Conservation (phyloP, 2,329 filamentous ascomycete genomes). For the Phialophora tarda region DNA sequence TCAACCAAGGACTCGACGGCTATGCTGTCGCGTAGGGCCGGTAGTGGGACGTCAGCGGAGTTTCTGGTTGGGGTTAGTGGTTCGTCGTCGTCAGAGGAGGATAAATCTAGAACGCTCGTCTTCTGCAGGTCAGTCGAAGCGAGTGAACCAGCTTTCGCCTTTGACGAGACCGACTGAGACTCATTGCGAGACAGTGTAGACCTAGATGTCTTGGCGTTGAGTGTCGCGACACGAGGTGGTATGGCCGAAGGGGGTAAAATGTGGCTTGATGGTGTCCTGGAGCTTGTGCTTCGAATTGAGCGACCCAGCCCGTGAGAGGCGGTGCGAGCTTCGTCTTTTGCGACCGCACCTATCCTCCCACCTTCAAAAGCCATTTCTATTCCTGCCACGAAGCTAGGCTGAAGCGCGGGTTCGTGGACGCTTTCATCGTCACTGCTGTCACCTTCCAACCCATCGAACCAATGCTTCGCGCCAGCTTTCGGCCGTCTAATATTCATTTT, state of each 20-base stretch:
- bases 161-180: slow-evolving; percentile 12
- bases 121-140: slow-evolving; percentile 49
- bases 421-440: slow-evolving; percentile 44
- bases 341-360: slow-evolving; percentile 29
- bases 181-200: slow-evolving; percentile 24
- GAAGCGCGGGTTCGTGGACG: slow-evolving; percentile 35
- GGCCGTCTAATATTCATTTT: slow-evolving; percentile 39
- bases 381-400: slow-evolving; percentile 35
- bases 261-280: slow-evolving; percentile 12
- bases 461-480: slow-evolving; percentile 41
- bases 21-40: slow-evolving; percentile 47
- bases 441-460: slow-evolving; percentile 46
- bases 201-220: slow-evolving; percentile 36
- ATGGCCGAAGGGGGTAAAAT: slow-evolving; percentile 21
- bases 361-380: slow-evolving; percentile 37
- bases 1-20: slow-evolving; percentile 45
- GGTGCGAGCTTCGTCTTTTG: slow-evolving; percentile 6
- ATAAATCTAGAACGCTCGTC: slow-evolving; percentile 55
- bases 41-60: slow-evolving; percentile 12
- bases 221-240: slow-evolving; percentile 31
- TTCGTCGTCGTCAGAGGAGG: slow-evolving; percentile 55
- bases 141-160: slow-evolving; percentile 30
- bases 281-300: slow-evolving; percentile 12
- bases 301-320: not conserved
- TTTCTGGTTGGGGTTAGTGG: slow-evolving; percentile 36